A percentile compares a stretch with the other conserved stretches of the same genome.
Evolutionary conservation across 345 rosid species (phyloP).

Genomic region (Bruguiera gymnorhiza): DNA sequence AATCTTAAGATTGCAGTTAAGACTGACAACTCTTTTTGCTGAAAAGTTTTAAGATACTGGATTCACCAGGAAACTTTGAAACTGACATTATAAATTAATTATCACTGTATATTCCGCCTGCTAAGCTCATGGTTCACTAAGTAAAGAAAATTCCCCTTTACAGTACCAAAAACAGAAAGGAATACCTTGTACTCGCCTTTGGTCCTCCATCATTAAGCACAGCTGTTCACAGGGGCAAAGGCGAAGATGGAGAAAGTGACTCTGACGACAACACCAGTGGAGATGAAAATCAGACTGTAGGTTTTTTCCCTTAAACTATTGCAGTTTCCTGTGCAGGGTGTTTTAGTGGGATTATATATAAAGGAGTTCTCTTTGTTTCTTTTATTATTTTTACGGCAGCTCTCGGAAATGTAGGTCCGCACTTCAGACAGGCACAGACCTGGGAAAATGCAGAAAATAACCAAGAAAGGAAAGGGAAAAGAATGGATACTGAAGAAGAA

Average conservation of each 20-base stretch:
- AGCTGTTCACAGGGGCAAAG: conserved; percentile 46
- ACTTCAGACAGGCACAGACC: conserved; percentile 74
- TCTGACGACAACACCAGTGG: conserved; percentile 60
- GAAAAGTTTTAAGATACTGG: no score
- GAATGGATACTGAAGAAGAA: conserved; percentile 83
- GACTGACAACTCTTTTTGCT: no score
- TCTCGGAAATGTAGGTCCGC: conserved; percentile 39
- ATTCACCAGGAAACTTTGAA: no score
- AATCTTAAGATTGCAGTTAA: no score
- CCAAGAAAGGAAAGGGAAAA: conserved; percentile 64
- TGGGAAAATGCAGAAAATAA: conserved; percentile 67
- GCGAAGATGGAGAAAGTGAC: conserved; percentile 49
- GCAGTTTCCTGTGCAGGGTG: not conserved
- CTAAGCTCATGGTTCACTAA: not conserved
- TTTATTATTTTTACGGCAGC: not conserved
- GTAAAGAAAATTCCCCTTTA: not conserved
- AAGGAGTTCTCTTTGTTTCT: not conserved
- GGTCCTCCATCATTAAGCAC: conserved; percentile 58
- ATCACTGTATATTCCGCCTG: not conserved
- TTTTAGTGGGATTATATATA: not conserved
- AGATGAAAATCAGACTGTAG: conserved; percentile 58
- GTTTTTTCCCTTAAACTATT: conserved; percentile 8
- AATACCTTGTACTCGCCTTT: conserved; percentile 77
- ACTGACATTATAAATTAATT: no score
- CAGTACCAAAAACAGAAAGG: conserved; percentile 82